Evolutionary conservation across 768 basidiomycete species (phyloP), one percentile per base, ranked within the genome.

Genomic region (Russula sp.): DNA sequence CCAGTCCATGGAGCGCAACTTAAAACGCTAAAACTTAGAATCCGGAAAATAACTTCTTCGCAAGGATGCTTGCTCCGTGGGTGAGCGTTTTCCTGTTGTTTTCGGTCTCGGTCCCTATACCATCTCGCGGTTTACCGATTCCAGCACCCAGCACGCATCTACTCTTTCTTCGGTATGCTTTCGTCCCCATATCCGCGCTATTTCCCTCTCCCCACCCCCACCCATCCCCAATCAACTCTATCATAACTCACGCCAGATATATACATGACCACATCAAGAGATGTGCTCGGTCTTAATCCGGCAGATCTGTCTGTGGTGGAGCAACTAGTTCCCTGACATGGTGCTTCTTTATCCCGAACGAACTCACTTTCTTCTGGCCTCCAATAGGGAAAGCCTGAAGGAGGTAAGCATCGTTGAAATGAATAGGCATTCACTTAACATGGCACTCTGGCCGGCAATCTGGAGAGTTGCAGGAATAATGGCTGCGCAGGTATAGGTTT

Each of bases 21-120:
- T 63, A 63, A 63, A 63, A 63, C 39, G 45, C 32, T 63, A 52
- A 63, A 63, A 63, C 62, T 45, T 58, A 58, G 62, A 63, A 52
- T 44, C 16, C 31, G 37, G 55, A n/a, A 39, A 39, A n/a, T 53
- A 37, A 20, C 20, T 47, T 47, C 50, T 37, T 35, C 32, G 27
- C 35, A 44, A 42, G 31, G 42, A 44, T 22, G 6, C 8, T 20
- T 20, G 42, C 22, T 10, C 39, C 50, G 22, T 45, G 18, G 18
- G 20, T 20, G 44, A 47, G 39, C 44, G 44, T 37, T 47, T 37
- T 54, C 42, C 51, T 35, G 51, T 20, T 42, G 2, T n/a, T 54
- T 39, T 61, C 52, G 18, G 58, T 58, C 52, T 58, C 62, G 62
- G 62, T 58, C 3, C 52, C 62, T 52, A 39, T 57, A 31, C 34